Evolutionary conservation across 78 protist genomes (phyloP).

Genomic region (Dictyostelium intermedium): DNA sequence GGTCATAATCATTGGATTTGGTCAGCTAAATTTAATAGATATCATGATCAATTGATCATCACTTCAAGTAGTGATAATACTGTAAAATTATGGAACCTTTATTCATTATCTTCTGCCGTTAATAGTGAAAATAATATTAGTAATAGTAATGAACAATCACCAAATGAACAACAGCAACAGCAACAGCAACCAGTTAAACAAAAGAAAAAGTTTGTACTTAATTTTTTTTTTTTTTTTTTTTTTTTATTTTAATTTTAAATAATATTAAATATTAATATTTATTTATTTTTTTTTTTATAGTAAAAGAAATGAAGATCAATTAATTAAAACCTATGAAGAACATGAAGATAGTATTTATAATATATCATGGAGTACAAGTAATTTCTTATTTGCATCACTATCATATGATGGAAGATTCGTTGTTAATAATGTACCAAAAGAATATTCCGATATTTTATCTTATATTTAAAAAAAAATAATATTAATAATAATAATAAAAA

Average conservation of each 20-base stretch:
- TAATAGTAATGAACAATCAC: neutral
- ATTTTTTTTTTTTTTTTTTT: neutral
- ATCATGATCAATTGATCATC: constrained; percentile 74
- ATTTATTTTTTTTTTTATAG: neutral
- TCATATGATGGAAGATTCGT: constrained; percentile 80
- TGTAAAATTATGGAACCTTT: constrained; percentile 72
- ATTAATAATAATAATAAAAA: neutral
- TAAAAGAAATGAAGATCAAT: constrained; percentile 75
- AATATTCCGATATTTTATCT: constrained; percentile 54
- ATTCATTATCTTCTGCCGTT: constrained; percentile 47
- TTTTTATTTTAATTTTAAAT: neutral
- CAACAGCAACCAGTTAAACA: neutral
- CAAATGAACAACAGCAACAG: constrained; percentile 2
- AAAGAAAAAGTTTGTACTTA: constrained; percentile 51
- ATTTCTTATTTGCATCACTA: constrained; percentile 65
- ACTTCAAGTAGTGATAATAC: constrained; percentile 71
- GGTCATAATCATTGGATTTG: constrained; percentile 83
- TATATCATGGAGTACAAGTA: constrained; percentile 64
- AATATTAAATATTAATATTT: neutral
- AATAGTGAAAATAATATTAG: neutral
- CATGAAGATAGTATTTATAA: constrained; percentile 79
- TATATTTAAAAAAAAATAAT: constrained; percentile 5
- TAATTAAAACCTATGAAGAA: constrained; percentile 74
- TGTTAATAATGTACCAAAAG: constrained; percentile 79
- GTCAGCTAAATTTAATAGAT: constrained; percentile 68